Percentiles rank a stretch among this genome's conserved stretches.
These are phyloP conservation scores for Dissophora ornata DNA, from an alignment of 192 early-diverging fungal species.

Conservation along the genomic window DNA sequence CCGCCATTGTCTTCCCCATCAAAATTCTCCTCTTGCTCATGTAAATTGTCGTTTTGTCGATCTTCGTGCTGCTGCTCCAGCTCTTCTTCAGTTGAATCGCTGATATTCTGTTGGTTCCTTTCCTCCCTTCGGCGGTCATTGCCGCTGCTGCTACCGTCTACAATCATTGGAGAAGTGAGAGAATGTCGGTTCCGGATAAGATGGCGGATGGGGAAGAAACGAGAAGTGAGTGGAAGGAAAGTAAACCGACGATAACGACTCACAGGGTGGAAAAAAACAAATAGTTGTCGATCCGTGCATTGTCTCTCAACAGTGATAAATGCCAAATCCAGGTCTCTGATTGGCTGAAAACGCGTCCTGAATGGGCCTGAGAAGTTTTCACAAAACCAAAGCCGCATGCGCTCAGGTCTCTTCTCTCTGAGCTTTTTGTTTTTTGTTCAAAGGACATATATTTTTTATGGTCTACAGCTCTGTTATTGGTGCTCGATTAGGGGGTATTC, in stretches of 20 bases:
- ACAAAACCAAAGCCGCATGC: too few species aligned
- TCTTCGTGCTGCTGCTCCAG: not conserved
- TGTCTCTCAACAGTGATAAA: too few species aligned
- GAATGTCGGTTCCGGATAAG: too few species aligned
- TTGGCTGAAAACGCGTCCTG: conserved; percentile 42
- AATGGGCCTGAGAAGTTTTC: conserved; percentile 22
- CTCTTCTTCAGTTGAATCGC: too few species aligned
- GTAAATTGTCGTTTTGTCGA: not conserved
- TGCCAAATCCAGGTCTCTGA: conserved; percentile 11
- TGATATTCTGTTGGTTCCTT: too few species aligned
- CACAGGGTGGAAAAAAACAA: not conserved
- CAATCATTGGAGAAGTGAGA: too few species aligned
- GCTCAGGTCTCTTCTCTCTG: too few species aligned
- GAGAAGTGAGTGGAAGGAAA: not conserved
- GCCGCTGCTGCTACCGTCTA: not conserved
- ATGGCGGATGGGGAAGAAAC: not conserved
- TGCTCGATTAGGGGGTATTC: too few species aligned
- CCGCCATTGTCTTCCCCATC: not conserved
- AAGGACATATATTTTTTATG: too few species aligned
- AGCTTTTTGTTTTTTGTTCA: conserved; percentile 7
- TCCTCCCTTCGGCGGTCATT: too few species aligned
- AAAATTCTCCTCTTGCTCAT: too few species aligned
- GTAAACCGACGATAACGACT: not conserved
- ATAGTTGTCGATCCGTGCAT: not conserved
- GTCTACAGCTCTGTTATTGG: too few species aligned